Evolutionary conservation across 306 rosid genomes (phyloP).

Genomic region (Prosopis cineraria): DNA sequence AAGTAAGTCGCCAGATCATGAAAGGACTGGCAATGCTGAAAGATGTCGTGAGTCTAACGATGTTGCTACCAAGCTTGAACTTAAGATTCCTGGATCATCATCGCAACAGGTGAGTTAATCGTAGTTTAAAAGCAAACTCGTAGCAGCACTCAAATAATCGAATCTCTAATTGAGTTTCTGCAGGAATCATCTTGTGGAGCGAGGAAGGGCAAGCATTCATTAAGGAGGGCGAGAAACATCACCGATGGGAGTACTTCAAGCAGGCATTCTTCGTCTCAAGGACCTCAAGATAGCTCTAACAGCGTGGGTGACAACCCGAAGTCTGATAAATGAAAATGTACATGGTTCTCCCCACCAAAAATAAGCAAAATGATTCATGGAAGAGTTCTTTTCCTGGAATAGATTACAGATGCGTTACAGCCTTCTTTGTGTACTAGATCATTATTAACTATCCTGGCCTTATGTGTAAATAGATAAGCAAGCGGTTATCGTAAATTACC

Average conservation of each 20-base stretch:
- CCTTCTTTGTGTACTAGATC: neutral
- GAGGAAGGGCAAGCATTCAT: constrained; percentile 70
- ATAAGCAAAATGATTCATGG: constrained; percentile 33
- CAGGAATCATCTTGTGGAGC: constrained; percentile 63
- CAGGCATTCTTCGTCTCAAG: constrained; percentile 67
- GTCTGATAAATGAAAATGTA: constrained; percentile 43
- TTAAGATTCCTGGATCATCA: constrained; percentile 95
- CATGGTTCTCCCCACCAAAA: constrained; percentile 23
- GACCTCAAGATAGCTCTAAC: constrained; percentile 77
- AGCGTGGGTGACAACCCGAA: constrained; percentile 67
- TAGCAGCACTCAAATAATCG: constrained; percentile 1
- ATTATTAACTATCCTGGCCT: neutral
- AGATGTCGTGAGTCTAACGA: constrained; percentile 62
- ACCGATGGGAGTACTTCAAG: constrained; percentile 69
- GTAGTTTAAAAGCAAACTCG: constrained; percentile 23
- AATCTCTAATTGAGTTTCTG: constrained; percentile 24
- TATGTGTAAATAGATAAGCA: constrained; percentile 20
- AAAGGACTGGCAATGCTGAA: constrained; percentile 48
- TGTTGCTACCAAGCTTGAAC: constrained; percentile 91
- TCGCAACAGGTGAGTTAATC: constrained; percentile 58
- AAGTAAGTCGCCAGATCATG: constrained; percentile 58
- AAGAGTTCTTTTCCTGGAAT: constrained; percentile 18
- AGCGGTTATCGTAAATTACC: neutral
- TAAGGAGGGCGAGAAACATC: constrained; percentile 52
- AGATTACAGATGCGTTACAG: neutral